Percentiles rank a stretch among this genome's conserved stretches.
phyloP scores from a whole-genome alignment of 495 filamentous ascomycete species.

The Podospora pseudopauciseta region DNA sequence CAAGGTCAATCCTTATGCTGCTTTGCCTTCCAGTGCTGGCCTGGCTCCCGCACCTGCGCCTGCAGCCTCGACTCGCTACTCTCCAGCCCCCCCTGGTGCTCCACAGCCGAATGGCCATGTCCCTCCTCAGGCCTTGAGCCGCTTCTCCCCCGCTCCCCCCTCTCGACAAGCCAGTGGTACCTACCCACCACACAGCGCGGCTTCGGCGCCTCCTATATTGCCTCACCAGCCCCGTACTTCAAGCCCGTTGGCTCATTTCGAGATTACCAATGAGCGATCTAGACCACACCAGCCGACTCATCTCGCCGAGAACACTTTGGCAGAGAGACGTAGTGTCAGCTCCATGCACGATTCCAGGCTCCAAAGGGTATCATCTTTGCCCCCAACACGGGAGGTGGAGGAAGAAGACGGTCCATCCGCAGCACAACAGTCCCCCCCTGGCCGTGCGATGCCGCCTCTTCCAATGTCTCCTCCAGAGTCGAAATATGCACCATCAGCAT shows the following conservation, averaged over 20 bases:
- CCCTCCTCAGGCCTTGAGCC: constrained; percentile 39
- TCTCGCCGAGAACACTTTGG: constrained; percentile 28
- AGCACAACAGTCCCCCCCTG: constrained; percentile 22
- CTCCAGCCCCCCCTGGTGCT: constrained; percentile 53
- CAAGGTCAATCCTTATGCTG: constrained; percentile 60
- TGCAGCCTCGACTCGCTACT: constrained; percentile 50
- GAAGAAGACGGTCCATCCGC: constrained; percentile 40
- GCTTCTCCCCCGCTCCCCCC: constrained; percentile 54
- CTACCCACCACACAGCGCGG: constrained; percentile 39
- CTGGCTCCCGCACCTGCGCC: constrained; percentile 42
- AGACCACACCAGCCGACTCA: constrained; percentile 31
- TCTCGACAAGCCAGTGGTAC: constrained; percentile 36
- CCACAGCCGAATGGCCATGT: constrained; percentile 31
- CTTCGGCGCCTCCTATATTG: constrained; percentile 46
- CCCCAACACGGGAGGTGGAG: constrained; percentile 52
- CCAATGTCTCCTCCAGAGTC: constrained; percentile 31
- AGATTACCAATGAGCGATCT: constrained; percentile 44
- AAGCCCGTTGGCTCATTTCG: constrained; percentile 73
- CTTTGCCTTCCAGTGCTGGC: constrained; percentile 38
- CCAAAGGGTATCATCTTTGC: constrained; percentile 46
- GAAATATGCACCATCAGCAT: constrained; percentile 30
- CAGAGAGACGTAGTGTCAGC: constrained; percentile 45
- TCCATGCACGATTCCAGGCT: constrained; percentile 46
- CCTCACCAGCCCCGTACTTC: constrained; percentile 81
- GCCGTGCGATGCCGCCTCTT: constrained; percentile 14